Evolutionary conservation across 176 grass and related monocot species (phyloP), one percentile per base, ranked within the genome.

Genomic region (Hsuehochloa calcarea): DNA sequence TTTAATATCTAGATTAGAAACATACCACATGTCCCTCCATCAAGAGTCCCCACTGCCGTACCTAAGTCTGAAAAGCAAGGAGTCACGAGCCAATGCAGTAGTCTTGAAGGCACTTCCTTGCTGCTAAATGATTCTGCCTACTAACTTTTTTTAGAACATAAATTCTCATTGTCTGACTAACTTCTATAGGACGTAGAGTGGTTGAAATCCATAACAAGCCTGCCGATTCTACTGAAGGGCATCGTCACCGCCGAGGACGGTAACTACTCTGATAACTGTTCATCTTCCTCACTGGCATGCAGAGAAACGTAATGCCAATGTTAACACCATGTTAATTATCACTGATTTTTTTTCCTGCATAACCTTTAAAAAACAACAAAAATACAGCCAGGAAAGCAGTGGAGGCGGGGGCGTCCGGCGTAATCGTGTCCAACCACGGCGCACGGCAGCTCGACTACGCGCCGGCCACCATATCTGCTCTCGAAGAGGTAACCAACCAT

Each of bases 401-500:
- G 66, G 92, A 97, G 65, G 82, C 49, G 0, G 90, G 90, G 66
- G 89, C 37, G 70, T 68, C 90, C 41, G 92, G 95, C 20, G 87
- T 97, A 43, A 84, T 97, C 22, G 95, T 97, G 81, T 97, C 95
- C 70, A 97, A 97, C 80, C 95, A 97, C 4, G 92, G 95, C 40
- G 90, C 75, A 8, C 79, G 95, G 74, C 95, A 97, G 78, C 88
- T 94, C 17, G 90, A 97, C 69, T 93, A 94, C 74, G 52, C 90
- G n/a, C 95, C 90, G 1, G 75, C 95, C 51, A 97, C 92, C 59
- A 94, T 97, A 85, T 75, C 89, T 19, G 88, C 59, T 22, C 95
- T 97, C 19, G 90, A 94, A 85, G 92, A 92, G 91, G 94, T 93
- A 87, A 52, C 31, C 10, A 15, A 3, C n/a, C 35, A 1, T 25